Evolutionary conservation across 371 early-diverging fungal species (phyloP), one percentile per base, ranked within the genome.

Genomic region (Conidiobolus incongruus): DNA sequence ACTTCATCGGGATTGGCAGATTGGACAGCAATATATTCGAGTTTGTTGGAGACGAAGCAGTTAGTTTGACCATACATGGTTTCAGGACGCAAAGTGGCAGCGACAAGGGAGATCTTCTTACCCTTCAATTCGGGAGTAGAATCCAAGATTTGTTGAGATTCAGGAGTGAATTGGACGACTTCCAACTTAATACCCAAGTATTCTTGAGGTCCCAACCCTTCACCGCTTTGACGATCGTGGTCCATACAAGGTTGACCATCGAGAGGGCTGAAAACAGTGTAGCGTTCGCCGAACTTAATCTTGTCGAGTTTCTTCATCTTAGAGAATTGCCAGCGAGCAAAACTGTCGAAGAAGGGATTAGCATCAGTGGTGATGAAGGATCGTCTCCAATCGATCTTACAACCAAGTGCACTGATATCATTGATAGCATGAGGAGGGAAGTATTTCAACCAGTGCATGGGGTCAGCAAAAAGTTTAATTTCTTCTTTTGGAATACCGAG

Each of bases 161-260:
- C 26, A 26, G 26, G 26, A 26, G 26, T 26, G 26, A 26, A 8
- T 26, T 26, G 26, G 26, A 26, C 26, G 8, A 26, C 26, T 26
- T 26, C 26, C 26, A 8, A 26, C 71, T 90, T 88, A 54, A 88
- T 77, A 47, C 77, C 85, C 6, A 94, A 93, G 66, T 95, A 97
- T 52, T 91, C 90, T 55, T 90, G 86, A 30, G 96, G 95, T 36
- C 82, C 88, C 16, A 97, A 79, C 38, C 89, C 98, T 63, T 99
- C 99, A 52, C 99, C 99, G 29, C 77, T 71, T 48, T 72, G 65
- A 55, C 99, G 86, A 61, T 99, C 99, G 68, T 99, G 99, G 67
- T 99, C 99, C 90, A 98, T 89, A 69, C 99, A 99, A 35, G 99
- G 86, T 68, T 99, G 99, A 11, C 84, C n/a, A 66, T 98, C 98